Evolutionary conservation across 495 filamentous ascomycete species (phyloP), one percentile per base, ranked within the genome.

Genomic region (Neurospora discreta): DNA sequence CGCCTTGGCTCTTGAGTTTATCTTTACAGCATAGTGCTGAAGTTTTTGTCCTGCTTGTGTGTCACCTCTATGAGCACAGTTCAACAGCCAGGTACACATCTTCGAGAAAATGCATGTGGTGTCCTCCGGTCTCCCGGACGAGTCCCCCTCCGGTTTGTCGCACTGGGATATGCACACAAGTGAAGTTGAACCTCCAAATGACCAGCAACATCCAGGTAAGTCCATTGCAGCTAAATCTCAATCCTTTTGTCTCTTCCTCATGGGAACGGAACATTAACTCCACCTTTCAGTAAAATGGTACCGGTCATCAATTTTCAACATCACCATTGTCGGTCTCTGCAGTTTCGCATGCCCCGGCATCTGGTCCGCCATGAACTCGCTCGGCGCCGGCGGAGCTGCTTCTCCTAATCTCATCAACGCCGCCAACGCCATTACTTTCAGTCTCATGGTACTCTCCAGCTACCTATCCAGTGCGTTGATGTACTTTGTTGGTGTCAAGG

Each of bases 351-450:
- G 88, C 0, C 90, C 90, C 0, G 90, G 90, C 0, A 86, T 91
- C 73, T 91, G 89, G 89, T 84, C 84, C 36, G 90, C 89, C 15
- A 91, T 91, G 87, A 91, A 91, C 78, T 87, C 86, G 0, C 84
- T 91, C 18, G 89, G 90, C 41, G 90, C 89, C 20, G 90, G 90
- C 44, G 89, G 89, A 6, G 82, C 85, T 39, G 83, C 87, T 71
- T 82, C 79, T n/a, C 90, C 90, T 8, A 86, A 89, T 71, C 84
- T 91, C 15, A 87, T 91, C 71, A 90, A 91, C 75, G 84, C 85
- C n/a, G 89, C 88, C n/a, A 91, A 91, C 76, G 87, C 89, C 0
- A 77, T 91, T 5, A 90, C 87, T 0, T 91, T 91, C 75, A 85
- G 85, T n/a, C 83, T 90, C 1, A 90, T 91, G 89, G 85, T 89